Conservation (phyloP, 768 basidiomycete genomes). For the Suillus hirtellus region DNA sequence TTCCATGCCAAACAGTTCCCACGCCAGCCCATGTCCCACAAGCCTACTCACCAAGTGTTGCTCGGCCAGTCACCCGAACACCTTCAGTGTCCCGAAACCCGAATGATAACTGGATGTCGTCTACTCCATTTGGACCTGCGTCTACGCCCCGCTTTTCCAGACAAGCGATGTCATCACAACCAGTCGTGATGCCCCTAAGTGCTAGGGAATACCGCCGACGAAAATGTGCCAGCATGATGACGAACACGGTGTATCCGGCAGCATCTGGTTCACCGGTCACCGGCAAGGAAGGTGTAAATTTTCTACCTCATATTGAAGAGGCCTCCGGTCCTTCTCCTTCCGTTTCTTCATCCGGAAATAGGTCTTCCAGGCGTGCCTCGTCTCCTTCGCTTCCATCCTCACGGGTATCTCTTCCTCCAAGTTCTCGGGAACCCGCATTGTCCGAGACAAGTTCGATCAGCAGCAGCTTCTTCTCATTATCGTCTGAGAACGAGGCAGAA, state of each 20-base stretch:
- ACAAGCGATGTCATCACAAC: conserved; percentile 28
- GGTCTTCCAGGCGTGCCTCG: conserved; percentile 9
- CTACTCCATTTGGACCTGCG: conserved; percentile 31
- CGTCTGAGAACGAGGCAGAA: conserved; percentile 19
- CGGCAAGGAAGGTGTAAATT: conserved; percentile 14
- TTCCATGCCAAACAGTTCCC: not conserved
- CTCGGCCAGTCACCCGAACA: conserved; percentile 8
- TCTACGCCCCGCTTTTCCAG: conserved; percentile 31
- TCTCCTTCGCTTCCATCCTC: conserved; percentile 19
- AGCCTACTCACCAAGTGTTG: conserved; percentile 18
- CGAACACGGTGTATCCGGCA: not conserved
- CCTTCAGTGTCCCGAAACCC: conserved; percentile 29
- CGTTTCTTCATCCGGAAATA: not conserved
- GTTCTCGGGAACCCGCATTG: conserved; percentile 16
- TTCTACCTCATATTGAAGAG: not conserved
- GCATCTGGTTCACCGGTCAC: not conserved
- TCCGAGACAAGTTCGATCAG: conserved; percentile 30
- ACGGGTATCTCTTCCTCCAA: conserved; percentile 11
- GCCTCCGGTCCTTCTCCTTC: not conserved
- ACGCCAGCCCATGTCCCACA: conserved; percentile 17
- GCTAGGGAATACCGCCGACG: conserved; percentile 29
- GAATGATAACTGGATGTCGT: conserved; percentile 28
- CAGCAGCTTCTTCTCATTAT: conserved; percentile 26
- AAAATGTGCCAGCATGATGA: conserved; percentile 14
- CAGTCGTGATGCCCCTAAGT: conserved; percentile 33